Evolutionary conservation across 164 flowering plant genomes (phyloP).

Genomic region (Warburgia ugandensis): DNA sequence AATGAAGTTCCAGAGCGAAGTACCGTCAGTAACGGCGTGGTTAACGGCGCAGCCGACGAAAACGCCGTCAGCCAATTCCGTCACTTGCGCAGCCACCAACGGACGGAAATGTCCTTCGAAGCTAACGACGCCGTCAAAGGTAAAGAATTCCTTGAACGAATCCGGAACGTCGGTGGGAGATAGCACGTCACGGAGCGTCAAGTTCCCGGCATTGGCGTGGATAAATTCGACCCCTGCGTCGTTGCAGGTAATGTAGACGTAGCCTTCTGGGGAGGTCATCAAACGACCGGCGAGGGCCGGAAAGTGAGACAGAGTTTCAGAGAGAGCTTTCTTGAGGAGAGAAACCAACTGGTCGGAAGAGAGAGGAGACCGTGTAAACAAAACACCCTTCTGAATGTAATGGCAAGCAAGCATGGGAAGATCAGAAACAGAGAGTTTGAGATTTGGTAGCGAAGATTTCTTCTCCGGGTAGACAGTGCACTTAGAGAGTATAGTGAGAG

Average conservation of each 20-base stretch:
- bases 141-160: conserved; percentile 36
- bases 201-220: conserved; percentile 40
- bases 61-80: conserved; percentile 69
- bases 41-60: conserved; percentile 71
- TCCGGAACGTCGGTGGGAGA: conserved; percentile 36
- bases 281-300: conserved; percentile 82
- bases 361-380: conserved; percentile 39
- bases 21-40: conserved; percentile 80
- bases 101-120: conserved; percentile 66
- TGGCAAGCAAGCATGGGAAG: conserved; percentile 94
- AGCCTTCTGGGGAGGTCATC: conserved; percentile 40
- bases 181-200: conserved; percentile 27
- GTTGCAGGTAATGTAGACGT: conserved; percentile 53
- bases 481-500: conserved; percentile 38
- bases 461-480: conserved; percentile 39
- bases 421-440: conserved; percentile 70
- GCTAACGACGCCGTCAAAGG: conserved; percentile 47
- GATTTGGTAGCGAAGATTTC: conserved; percentile 19
- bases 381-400: conserved; percentile 80
- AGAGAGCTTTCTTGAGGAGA: conserved; percentile 42
- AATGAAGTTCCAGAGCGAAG: conserved; percentile 90
- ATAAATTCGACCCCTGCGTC: conserved; percentile 64
- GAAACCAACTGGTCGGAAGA: conserved; percentile 25
- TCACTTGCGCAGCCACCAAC: conserved; percentile 64
- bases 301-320: conserved; percentile 56